Evolutionary conservation across 495 filamentous ascomycete species (phyloP), one percentile per base, ranked within the genome.

Genomic region (Neurospora tetraspora): DNA sequence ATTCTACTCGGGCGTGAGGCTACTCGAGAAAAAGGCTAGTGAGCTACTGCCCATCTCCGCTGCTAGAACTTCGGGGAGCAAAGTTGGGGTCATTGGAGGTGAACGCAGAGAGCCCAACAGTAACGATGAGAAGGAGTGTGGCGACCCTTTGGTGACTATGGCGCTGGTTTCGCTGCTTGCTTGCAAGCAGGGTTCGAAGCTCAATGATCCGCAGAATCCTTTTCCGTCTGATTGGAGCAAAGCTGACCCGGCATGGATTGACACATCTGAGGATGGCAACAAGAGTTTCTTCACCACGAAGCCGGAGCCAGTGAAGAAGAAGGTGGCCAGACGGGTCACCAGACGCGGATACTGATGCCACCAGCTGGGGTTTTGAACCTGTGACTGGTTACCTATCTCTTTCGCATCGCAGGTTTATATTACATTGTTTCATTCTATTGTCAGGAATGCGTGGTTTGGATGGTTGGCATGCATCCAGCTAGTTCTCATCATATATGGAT

Each of bases 71-170:
- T 65, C 27, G 53, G 71, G 78, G 45, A 79, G 77, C 43, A 74
- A 75, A 23, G 31, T 82, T 34, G 77, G 77, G 2, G 74, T 75
- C 34, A 77, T 80, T 71, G 81, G 81, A 8, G 77, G 72, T 4
- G 72, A 77, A 38, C 77, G 74, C 37, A 69, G 80, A 2, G 80
- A 86, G 23, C 79, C 80, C 20, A 75, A 79, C n/a, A 61, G 59
- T 1, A 83, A 81, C 71, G 73, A 79, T 3, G 71, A 76, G 2
- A 71, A 43, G 2, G 78, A 82, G 47, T 78, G 81, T 68, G 78
- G 79, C 2, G 74, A 76, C 18, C 81, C 82, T 12, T 69, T 85
- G n/a, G 47, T 87, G 1, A 79, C 77, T n/a, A 77, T 83, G 76
- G 69, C 75, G 0, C 82, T 82, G 59, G 79, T 78, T 45, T 78